Evolutionary conservation across 1,284 basidiomycete genomes (phyloP).

Genomic region (Ceraceosorus guamensis): DNA sequence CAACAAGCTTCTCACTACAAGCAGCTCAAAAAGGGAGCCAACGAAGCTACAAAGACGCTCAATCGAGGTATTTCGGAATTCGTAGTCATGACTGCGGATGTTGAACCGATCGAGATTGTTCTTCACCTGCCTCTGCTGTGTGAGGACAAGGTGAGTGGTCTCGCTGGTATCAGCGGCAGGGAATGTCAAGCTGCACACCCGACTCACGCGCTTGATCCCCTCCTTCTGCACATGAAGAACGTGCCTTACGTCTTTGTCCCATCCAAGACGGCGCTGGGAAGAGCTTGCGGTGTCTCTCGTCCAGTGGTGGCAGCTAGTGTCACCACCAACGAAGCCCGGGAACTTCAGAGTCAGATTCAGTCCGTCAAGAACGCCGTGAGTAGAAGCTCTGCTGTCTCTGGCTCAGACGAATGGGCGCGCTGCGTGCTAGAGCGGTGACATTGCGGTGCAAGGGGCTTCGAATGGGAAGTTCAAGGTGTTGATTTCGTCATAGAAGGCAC

Average conservation of each 20-base stretch:
- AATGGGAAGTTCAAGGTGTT: too few species aligned
- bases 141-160: constrained; percentile 68
- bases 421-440: too few species aligned
- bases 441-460: too few species aligned
- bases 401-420: too few species aligned
- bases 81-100: constrained; percentile 83
- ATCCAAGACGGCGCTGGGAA: constrained; percentile 85
- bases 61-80: constrained; percentile 99
- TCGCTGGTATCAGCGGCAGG: not conserved
- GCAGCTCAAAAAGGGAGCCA: constrained; percentile 96
- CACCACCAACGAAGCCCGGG: constrained; percentile 89
- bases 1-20: constrained; percentile 66
- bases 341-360: constrained; percentile 82
- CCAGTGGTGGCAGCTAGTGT: constrained; percentile 93
- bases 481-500: too few species aligned
- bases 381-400: constrained; percentile 1
- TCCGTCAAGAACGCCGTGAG: constrained; percentile 62
- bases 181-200: not conserved
- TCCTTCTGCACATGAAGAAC: constrained; percentile 58
- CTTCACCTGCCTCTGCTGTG: constrained; percentile 94
- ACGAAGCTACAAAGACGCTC: constrained; percentile 90
- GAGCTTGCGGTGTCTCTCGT: constrained; percentile 90
- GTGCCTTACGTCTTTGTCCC: constrained; percentile 93
- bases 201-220: too few species aligned
- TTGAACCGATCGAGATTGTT: constrained; percentile 94